Conservation (phyloP, 78 protist species). For the Emiliania huxleyi region DNA sequence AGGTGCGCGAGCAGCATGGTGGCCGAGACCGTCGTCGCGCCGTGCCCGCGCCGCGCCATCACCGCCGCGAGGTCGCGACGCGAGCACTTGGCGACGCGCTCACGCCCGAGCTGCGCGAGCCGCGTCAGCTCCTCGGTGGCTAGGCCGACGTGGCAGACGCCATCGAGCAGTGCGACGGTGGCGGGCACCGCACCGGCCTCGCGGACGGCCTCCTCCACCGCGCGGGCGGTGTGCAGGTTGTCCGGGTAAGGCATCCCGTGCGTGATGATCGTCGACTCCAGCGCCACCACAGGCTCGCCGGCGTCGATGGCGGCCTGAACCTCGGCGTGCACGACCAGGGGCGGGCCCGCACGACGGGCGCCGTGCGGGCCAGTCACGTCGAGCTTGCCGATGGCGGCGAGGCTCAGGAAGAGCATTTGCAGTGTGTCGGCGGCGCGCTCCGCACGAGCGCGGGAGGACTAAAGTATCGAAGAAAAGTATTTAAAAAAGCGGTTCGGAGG, state of each 20-base stretch:
- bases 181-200: slow-evolving; percentile 94
- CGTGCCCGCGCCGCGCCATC: slow-evolving; percentile 57
- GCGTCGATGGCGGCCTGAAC: slow-evolving; percentile 53
- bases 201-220: slow-evolving; percentile 81
- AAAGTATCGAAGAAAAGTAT: too few species aligned
- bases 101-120: background rate
- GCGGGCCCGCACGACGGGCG: background rate
- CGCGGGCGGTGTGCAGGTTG: slow-evolving; percentile 58
- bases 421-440: too few species aligned
- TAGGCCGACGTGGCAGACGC: slow-evolving; percentile 57
- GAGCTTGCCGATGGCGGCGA: too few species aligned
- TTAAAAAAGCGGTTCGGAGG: too few species aligned
- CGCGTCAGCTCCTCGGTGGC: background rate
- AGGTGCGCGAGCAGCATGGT: slow-evolving; percentile 77
- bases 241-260: slow-evolving; percentile 95
- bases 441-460: too few species aligned
- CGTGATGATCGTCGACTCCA: slow-evolving; percentile 93
- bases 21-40: slow-evolving; percentile 95
- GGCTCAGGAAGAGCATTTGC: too few species aligned
- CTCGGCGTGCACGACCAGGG: background rate
- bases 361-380: background rate
- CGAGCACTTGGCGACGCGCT: slow-evolving; percentile 69
- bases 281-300: slow-evolving; percentile 86
- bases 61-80: slow-evolving; percentile 86
- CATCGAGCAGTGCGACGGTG: slow-evolving; percentile 83